These are phyloP conservation scores for Arctostaphylos glauca DNA, from an alignment of 148 eudicot species.

Conservation along the genomic window DNA sequence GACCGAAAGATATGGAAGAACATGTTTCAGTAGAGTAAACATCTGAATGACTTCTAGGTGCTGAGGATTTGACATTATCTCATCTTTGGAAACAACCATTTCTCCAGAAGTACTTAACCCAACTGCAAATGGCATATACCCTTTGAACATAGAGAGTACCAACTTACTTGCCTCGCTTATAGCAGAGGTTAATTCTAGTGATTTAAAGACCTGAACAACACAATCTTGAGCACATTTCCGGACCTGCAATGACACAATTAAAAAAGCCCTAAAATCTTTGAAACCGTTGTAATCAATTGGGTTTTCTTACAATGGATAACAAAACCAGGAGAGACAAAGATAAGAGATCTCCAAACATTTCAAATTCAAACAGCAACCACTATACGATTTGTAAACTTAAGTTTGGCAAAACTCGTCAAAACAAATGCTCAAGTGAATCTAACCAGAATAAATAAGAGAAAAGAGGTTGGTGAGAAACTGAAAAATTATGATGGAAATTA, in stretches of 20 bases:
- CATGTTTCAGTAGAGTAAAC: constrained; percentile 51
- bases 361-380: background rate
- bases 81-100: constrained; percentile 29
- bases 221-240: constrained; percentile 78
- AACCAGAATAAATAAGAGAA: background rate
- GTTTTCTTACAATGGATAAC: background rate
- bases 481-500: background rate
- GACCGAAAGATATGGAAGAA: constrained; percentile 57
- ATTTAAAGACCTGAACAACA: constrained; percentile 54
- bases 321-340: background rate
- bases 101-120: constrained; percentile 31
- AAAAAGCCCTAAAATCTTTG: background rate
- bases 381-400: background rate
- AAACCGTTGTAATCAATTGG: background rate
- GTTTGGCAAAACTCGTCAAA: background rate
- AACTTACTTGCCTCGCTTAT: constrained; percentile 57
- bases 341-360: background rate
- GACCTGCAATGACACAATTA: constrained; percentile 43
- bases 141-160: constrained; percentile 48
- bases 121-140: constrained; percentile 41
- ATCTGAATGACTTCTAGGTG: constrained; percentile 62
- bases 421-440: background rate
- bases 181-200: constrained; percentile 37
- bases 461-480: no score
- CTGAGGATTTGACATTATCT: constrained; percentile 41